phyloP scores from a whole-genome alignment of 805 yeast species.

The Pichia paraexigua region DNA sequence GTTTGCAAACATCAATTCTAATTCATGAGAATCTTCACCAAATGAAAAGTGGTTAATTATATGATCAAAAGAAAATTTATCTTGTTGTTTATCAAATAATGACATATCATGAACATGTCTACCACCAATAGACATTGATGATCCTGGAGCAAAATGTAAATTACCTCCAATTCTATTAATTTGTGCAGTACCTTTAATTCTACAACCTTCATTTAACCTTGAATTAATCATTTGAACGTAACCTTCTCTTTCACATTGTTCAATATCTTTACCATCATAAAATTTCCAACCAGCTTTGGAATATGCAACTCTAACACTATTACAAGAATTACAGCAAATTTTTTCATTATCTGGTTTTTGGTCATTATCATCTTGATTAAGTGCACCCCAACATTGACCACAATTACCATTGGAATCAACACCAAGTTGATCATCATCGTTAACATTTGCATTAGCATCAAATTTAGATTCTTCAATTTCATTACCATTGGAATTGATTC shows the following conservation, averaged over 20 bases:
- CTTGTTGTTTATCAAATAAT: constrained; percentile 46
- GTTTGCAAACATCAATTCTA: constrained; percentile 5
- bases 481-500: constrained; percentile 50
- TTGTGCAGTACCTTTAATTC: constrained; percentile 69
- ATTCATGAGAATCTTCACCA: constrained; percentile 46
- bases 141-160: constrained; percentile 94
- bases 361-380: constrained; percentile 46
- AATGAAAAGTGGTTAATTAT: constrained; percentile 73
- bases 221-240: constrained; percentile 57
- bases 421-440: constrained; percentile 14
- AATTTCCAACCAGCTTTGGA: constrained; percentile 78
- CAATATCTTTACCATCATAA: constrained; percentile 77
- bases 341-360: constrained; percentile 32
- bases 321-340: constrained; percentile 81
- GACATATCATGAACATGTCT: constrained; percentile 83
- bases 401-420: constrained; percentile 41
- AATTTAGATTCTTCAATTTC: constrained; percentile 34
- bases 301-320: constrained; percentile 72
- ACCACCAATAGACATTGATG: constrained; percentile 49
- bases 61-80: constrained; percentile 70
- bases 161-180: constrained; percentile 86
- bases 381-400: constrained; percentile 89
- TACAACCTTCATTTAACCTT: constrained; percentile 76
- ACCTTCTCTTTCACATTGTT: constrained; percentile 87
- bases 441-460: constrained; percentile 31